A percentile compares a stretch with the other conserved stretches of the same genome.
These are phyloP conservation scores for Penicillium palitans DNA, from an alignment of 2,329 filamentous ascomycete species.

Conservation along the genomic window DNA sequence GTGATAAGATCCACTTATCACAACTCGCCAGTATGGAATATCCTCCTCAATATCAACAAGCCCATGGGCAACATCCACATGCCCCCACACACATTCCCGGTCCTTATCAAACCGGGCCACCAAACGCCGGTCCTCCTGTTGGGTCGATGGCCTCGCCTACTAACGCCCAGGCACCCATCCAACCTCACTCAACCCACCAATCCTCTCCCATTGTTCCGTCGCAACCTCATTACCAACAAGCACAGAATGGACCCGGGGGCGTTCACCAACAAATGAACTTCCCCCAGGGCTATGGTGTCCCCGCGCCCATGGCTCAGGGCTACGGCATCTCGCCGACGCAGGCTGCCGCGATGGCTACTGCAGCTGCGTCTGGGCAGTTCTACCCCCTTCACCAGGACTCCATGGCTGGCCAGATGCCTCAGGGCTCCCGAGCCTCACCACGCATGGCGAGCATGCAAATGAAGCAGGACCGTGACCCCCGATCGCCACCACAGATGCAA, in stretches of 20 bases:
- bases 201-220: conserved; percentile 78
- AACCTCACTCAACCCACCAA: conserved; percentile 62
- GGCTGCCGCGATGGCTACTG: conserved; percentile 90
- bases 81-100: conserved; percentile 57
- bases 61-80: conserved; percentile 63
- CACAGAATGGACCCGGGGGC: conserved; percentile 60
- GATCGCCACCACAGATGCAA: conserved; percentile 73
- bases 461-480: conserved; percentile 73
- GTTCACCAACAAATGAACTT: conserved; percentile 76
- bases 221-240: conserved; percentile 68
- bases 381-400: conserved; percentile 72
- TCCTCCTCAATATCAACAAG: conserved; percentile 69
- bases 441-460: conserved; percentile 68
- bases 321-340: conserved; percentile 82
- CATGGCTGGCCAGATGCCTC: conserved; percentile 60
- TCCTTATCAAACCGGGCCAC: conserved; percentile 64
- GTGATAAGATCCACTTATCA: conserved; percentile 31
- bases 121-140: conserved; percentile 46
- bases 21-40: conserved; percentile 66
- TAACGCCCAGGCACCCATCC: conserved; percentile 66
- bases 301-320: conserved; percentile 67
- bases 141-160: conserved; percentile 70
- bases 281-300: conserved; percentile 72
- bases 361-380: conserved; percentile 83
- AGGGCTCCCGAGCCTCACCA: conserved; percentile 66